Percentiles rank a stretch among this genome's conserved stretches.
phyloP scores from a whole-genome alignment of 176 grass and related monocot genomes.

The Carex cristatella region DNA sequence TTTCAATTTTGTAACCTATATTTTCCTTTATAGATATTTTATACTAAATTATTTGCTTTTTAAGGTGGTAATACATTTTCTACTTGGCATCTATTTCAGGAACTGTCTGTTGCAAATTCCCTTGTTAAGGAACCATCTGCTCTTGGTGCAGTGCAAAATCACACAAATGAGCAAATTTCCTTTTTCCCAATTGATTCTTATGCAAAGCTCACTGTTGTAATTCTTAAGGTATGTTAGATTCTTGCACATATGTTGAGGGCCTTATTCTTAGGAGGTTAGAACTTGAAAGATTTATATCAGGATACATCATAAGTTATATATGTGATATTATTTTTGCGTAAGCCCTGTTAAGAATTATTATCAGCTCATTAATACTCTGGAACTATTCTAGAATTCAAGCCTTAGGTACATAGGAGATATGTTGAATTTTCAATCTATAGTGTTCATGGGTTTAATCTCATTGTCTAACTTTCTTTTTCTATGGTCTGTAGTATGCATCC shows the following conservation, averaged over 20 bases:
- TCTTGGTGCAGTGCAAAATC: conserved; percentile 41
- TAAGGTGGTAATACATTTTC: conserved; percentile 16
- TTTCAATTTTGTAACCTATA: neutral
- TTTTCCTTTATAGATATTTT: neutral
- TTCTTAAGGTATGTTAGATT: conserved; percentile 64
- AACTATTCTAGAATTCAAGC: neutral
- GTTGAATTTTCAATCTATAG: neutral
- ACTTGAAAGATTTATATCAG: neutral
- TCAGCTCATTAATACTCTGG: neutral
- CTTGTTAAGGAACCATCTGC: conserved; percentile 53
- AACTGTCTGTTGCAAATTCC: conserved; percentile 58
- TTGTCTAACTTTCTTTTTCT: conserved; percentile 18
- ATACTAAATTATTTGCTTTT: conserved; percentile 11
- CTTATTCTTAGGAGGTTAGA: neutral
- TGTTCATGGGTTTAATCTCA: neutral
- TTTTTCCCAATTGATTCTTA: conserved; percentile 88
- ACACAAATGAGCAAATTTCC: conserved; percentile 44
- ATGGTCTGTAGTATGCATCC: conserved; percentile 45
- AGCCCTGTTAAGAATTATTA: neutral
- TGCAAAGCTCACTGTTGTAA: conserved; percentile 64
- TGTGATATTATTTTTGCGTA: neutral
- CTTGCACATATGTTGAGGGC: neutral
- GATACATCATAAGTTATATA: neutral
- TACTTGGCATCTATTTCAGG: conserved; percentile 40
- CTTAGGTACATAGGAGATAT: neutral